phyloP scores from a whole-genome alignment of 805 yeast genomes.

The Hanseniaspora meyeri region DNA sequence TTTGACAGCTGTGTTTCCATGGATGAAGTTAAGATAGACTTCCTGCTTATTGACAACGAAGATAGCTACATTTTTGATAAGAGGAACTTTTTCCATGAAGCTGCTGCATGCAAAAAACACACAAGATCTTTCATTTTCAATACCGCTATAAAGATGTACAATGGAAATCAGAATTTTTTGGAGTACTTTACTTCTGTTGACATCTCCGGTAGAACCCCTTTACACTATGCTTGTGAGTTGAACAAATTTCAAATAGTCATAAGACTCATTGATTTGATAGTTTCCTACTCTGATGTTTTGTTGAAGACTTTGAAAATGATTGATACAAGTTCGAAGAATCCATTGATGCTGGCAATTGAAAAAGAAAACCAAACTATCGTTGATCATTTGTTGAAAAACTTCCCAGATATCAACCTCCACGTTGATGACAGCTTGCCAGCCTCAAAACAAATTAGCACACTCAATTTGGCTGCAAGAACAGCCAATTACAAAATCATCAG shows the following conservation, averaged over 20 bases:
- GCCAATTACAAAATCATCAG: constrained; percentile 66
- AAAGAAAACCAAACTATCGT: constrained; percentile 49
- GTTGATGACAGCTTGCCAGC: constrained; percentile 44
- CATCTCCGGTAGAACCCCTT: constrained; percentile 63
- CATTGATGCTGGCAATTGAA: constrained; percentile 67
- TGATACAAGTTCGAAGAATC: constrained; percentile 70
- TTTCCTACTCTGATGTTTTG: background rate
- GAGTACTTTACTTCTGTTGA: constrained; percentile 38
- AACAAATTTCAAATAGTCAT: constrained; percentile 36
- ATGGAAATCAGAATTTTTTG: constrained; percentile 19
- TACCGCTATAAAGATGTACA: constrained; percentile 17
- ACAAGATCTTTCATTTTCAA: constrained; percentile 24
- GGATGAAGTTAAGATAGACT: constrained; percentile 35
- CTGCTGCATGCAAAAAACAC: constrained; percentile 27
- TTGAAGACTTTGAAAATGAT: constrained; percentile 30
- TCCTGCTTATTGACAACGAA: constrained; percentile 51
- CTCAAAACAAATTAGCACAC: constrained; percentile 33
- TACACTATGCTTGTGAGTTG: constrained; percentile 71
- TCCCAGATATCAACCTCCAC: constrained; percentile 35
- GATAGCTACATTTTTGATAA: constrained; percentile 38
- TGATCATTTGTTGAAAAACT: constrained; percentile 33
- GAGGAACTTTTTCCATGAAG: constrained; percentile 67
- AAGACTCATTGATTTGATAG: constrained; percentile 1
- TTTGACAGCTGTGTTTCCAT: constrained; percentile 27
- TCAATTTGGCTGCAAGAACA: constrained; percentile 77